phyloP scores from a whole-genome alignment of 345 rosid species.

The Dipteronia dyeriana region DNA sequence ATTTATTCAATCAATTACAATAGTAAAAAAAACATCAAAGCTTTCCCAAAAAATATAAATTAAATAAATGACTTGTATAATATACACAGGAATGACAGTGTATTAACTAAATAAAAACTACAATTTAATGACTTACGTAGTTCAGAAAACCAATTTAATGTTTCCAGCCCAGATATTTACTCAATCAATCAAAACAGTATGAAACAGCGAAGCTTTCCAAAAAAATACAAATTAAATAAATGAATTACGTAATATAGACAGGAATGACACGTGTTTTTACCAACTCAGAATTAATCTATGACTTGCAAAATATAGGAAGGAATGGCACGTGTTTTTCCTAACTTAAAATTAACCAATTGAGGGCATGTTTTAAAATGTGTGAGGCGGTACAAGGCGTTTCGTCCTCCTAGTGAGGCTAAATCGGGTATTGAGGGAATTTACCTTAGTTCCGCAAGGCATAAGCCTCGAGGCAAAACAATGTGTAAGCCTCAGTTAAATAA shows the following conservation, averaged over 20 bases:
- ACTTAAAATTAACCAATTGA: not conserved
- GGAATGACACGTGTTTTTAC: not conserved
- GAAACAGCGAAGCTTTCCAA: not conserved
- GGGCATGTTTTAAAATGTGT: too few relatives aligned
- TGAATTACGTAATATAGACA: not conserved
- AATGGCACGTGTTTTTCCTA: not conserved
- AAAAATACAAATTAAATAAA: not conserved
- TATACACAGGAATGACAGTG: not conserved
- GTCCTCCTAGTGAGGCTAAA: too few relatives aligned
- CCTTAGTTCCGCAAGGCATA: too few relatives aligned
- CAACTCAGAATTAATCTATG: not conserved
- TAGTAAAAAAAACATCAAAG: not conserved
- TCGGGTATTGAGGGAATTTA: too few relatives aligned
- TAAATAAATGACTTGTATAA: not conserved
- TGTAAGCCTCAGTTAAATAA: too few relatives aligned
- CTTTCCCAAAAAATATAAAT: not conserved
- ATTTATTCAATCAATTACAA: not conserved
- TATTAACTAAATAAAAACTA: not conserved
- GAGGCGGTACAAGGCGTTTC: too few relatives aligned
- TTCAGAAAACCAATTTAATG: not conserved
- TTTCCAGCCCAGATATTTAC: slow-evolving; percentile 1
- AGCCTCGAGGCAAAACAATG: too few relatives aligned
- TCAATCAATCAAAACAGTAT: not conserved
- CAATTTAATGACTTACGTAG: not conserved
- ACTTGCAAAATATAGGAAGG: not conserved